These are phyloP conservation scores for Cryptomeria japonica DNA, from an alignment of 75 land plant genomes.

Conservation along the genomic window DNA sequence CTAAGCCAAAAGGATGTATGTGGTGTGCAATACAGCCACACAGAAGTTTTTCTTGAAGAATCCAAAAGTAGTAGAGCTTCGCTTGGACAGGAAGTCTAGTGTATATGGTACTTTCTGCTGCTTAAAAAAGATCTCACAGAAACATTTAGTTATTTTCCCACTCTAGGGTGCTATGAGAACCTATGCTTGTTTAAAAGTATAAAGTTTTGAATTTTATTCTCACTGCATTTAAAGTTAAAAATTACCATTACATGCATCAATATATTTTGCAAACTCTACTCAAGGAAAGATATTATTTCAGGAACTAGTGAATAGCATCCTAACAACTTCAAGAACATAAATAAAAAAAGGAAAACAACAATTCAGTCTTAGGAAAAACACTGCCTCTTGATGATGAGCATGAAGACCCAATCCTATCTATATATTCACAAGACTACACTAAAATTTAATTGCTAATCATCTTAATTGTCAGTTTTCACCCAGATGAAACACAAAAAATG, in stretches of 20 bases:
- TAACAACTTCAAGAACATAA: background rate
- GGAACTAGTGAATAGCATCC: background rate
- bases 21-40: background rate
- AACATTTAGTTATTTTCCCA: background rate
- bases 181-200: background rate
- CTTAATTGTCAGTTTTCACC: background rate
- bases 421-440: background rate
- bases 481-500: background rate
- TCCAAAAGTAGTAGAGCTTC: background rate
- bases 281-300: background rate
- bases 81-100: background rate
- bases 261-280: constrained; percentile 1
- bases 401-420: background rate
- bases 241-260: background rate
- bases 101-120: background rate
- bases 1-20: background rate
- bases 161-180: background rate
- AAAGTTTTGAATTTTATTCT: background rate
- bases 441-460: background rate
- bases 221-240: background rate
- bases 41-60: background rate
- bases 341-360: background rate
- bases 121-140: background rate
- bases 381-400: background rate
- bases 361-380: background rate